These are phyloP conservation scores for Lasiosphaeriaceae sp. DNA, from an alignment of 495 filamentous ascomycete species.

Conservation along the genomic window DNA sequence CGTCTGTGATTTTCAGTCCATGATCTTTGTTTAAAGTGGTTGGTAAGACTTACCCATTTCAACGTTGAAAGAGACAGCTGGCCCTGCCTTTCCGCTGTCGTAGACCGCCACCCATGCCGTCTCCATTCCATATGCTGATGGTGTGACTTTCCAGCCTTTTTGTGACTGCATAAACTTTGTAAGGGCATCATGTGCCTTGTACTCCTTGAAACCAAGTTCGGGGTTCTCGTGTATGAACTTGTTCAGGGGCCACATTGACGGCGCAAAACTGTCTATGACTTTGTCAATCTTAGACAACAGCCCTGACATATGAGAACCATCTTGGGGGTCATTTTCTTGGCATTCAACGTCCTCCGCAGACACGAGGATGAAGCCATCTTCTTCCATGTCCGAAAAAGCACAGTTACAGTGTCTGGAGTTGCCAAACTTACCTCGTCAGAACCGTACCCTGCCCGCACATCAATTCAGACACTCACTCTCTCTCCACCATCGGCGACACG, in stretches of 20 bases:
- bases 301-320: no score
- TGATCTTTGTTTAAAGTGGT: no score
- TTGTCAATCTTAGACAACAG: no score
- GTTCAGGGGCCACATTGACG: constrained; percentile 40
- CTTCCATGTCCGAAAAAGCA: no score
- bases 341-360: no score
- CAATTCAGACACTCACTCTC: no score
- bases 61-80: constrained; percentile 53
- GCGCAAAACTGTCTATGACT: constrained; percentile 28
- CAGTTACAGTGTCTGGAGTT: no score
- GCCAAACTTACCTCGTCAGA: no score
- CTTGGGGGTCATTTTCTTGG: no score
- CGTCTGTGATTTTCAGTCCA: constrained; percentile 38
- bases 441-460: no score
- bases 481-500: no score
- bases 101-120: constrained; percentile 58
- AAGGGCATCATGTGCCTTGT: constrained; percentile 54
- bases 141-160: constrained; percentile 54
- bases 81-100: constrained; percentile 43
- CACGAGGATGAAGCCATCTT: no score
- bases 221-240: constrained; percentile 58
- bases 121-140: constrained; percentile 48
- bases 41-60: constrained; percentile 53
- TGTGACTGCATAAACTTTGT: constrained; percentile 50
- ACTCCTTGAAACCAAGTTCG: constrained; percentile 55